phyloP scores from a whole-genome alignment of 345 rosid species.

The Citrus medica region DNA sequence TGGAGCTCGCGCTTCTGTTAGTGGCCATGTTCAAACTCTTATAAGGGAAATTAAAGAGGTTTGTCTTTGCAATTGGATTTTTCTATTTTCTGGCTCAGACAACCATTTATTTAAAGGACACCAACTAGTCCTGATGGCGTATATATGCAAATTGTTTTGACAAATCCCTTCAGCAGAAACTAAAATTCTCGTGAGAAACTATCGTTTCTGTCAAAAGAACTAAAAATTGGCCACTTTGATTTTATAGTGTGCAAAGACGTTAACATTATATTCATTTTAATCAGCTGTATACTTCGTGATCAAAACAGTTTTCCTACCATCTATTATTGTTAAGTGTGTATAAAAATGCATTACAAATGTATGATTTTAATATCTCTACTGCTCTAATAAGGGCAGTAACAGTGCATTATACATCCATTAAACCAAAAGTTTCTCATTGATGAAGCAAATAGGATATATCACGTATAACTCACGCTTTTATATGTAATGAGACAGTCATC shows the following conservation, averaged over 20 bases:
- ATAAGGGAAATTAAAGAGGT: constrained; percentile 72
- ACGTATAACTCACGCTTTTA: not conserved
- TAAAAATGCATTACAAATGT: not conserved
- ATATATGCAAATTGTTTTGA: not conserved
- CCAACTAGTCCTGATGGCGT: not conserved
- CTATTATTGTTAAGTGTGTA: not conserved
- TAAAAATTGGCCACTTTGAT: not conserved
- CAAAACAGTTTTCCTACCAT: not conserved
- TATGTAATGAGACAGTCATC: constrained; percentile 39
- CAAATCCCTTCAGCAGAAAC: not conserved
- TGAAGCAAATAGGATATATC: not conserved
- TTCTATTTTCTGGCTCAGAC: not conserved
- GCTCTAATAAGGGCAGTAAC: not conserved
- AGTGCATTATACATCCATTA: not conserved
- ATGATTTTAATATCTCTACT: not conserved
- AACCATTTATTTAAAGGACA: not conserved
- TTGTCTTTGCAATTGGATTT: constrained; percentile 1
- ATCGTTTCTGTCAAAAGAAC: not conserved
- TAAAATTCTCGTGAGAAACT: not conserved
- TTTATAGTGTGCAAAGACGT: not conserved
- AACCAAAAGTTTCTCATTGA: not conserved
- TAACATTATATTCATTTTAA: not conserved
- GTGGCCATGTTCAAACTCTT: constrained; percentile 57
- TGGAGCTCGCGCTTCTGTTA: constrained; percentile 78
- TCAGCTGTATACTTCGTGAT: not conserved